Evolutionary conservation across 192 early-diverging fungal species (phyloP), one percentile per base, ranked within the genome.

Genomic region (Podila horticola): DNA sequence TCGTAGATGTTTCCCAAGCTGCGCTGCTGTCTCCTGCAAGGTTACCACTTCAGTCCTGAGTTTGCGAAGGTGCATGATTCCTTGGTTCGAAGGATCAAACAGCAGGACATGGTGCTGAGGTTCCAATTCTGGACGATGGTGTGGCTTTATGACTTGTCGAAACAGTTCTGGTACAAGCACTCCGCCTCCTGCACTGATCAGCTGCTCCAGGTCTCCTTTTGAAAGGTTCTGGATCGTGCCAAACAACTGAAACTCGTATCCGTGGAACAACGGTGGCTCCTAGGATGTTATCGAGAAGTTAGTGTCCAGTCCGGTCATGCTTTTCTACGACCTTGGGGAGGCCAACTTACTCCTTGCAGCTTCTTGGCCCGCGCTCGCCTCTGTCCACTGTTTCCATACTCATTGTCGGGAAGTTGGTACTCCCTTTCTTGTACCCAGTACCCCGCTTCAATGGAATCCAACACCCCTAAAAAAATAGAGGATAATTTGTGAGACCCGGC

Each of bases 111-210:
- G 77, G 52, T 45, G 60, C 31, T 15, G 38, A 51, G 58, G 57
- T 10, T 45, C 2, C 34, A 7, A n/a, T 62, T 45, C 17, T 60
- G 10, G 22, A n/a, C 60, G n/a, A n/a, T 3, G 6, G 22, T 30
- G 29, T 7, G 2, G 7, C n/a, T 13, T 26, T 4, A 41, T n/a
- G 30, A 13, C 36, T 15, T 24, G 63, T 49, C 15, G 76, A 51
- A 64, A 81, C 9, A 81, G 33, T 6, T 65, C 62, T 5, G 70
- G 33, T 5, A 81, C 77, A 22, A 70, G 41, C 10, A 22, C 52
- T 8, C 77, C 77, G n/a, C 77, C 77, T 2, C 77, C 77, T 13
- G 71, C 50, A 36, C 63, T 30, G 26, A 81, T 34, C 60, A 81
- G 68, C n/a, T 72, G 17, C 28, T 68, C 77, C 0, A 81, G 34